Evolutionary conservation across 2,329 filamentous ascomycete genomes (phyloP), one percentile per base, ranked within the genome.

Genomic region (Diaporthe citrichinensis): DNA sequence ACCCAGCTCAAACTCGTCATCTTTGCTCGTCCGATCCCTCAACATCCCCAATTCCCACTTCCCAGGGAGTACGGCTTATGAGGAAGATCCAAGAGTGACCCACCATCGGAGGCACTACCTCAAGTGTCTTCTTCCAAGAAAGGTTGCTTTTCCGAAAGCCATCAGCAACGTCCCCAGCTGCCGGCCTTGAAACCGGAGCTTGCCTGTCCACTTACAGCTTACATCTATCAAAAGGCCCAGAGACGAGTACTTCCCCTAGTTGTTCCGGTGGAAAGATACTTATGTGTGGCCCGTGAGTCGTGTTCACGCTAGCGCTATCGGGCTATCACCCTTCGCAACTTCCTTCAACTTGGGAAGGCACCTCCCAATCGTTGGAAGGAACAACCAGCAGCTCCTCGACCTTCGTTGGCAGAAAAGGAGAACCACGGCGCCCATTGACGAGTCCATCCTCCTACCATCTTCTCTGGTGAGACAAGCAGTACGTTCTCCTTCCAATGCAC

Each of bases 301-400:
- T 57, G 28, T 49, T 49, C 61, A 67, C 41, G 61, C 41, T 67
- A 49, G 61, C 41, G 41, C 20, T 23, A 49, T 67, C n/a, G 25
- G 12, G 3, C 12, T 23, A 23, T 17, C 31, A 6, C 28, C 10
- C 31, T 25, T 23, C 8, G 9, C n/a, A 25, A 8, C 34, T 55
- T 41, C 65, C 34, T 69, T 31, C 46, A 25, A 20, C n/a, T 53
- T 55, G 34, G 65, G 49, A 69, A 55, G 65, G 65, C 34, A 69
- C 49, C 20, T 14, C 65, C 31, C 46, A 36, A 36, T 39, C 65
- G 34, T 36, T 53, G 65, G 65, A 68, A 68, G 46, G 46, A 53
- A 34, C 62, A 36, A 31, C 49, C 25, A 49, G 17, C 36, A 62
- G 44, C 62, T 51, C 23, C 23, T 68, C 34, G 17, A 36, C 31